Conservation (phyloP, 306 rosid species). For the Pterocarpus macrocarpus region DNA sequence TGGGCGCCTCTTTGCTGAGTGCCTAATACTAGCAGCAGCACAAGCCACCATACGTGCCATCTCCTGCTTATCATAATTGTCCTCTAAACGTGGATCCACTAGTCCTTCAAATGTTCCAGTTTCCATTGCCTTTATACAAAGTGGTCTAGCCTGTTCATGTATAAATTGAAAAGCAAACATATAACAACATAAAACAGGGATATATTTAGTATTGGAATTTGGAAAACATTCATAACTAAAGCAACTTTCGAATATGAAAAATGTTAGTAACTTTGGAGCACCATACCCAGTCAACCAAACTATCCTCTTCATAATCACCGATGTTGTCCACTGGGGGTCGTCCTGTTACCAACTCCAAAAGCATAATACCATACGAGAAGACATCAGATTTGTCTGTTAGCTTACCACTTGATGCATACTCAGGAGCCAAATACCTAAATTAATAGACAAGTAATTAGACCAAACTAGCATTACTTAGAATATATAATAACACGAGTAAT, state of each 20-base stretch:
- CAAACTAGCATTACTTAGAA: background rate
- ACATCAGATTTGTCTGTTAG: slow-evolving; percentile 92
- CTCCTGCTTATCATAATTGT: slow-evolving; percentile 58
- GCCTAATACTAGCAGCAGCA: slow-evolving; percentile 74
- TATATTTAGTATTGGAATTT: background rate
- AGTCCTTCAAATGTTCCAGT: slow-evolving; percentile 56
- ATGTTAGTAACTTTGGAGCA: background rate
- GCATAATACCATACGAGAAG: slow-evolving; percentile 84
- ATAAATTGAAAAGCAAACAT: background rate
- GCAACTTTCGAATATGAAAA: background rate
- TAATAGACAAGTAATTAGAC: background rate
- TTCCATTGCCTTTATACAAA: slow-evolving; percentile 61
- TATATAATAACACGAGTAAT: background rate
- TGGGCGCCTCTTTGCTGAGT: slow-evolving; percentile 76
- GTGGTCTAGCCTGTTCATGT: slow-evolving; percentile 78
- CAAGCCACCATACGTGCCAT: slow-evolving; percentile 82
- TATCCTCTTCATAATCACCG: slow-evolving; percentile 66
- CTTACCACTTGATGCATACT: slow-evolving; percentile 93
- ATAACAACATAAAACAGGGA: background rate
- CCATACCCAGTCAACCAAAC: slow-evolving; percentile 87
- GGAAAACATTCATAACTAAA: slow-evolving; percentile 18
- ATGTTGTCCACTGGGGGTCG: slow-evolving; percentile 59
- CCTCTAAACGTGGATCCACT: slow-evolving; percentile 70
- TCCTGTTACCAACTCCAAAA: slow-evolving; percentile 82
- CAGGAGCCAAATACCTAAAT: slow-evolving; percentile 91